A percentile compares a stretch with the other conserved stretches of the same genome.
Conservation (phyloP, 2,329 filamentous ascomycete species). For the Leptographium radiaticola region DNA sequence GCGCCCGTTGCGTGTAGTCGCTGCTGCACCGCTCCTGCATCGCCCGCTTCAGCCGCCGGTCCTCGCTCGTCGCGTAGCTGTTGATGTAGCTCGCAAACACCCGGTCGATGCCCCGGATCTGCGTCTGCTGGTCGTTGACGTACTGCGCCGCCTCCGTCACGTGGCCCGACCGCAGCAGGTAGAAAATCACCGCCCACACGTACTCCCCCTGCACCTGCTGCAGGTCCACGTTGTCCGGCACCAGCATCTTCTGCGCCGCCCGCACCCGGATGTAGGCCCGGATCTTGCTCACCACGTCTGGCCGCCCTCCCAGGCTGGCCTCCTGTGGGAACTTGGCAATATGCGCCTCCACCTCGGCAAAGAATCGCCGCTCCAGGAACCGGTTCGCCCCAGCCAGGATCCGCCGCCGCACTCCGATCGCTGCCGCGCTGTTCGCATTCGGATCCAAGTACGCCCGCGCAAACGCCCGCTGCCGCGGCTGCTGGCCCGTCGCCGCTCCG, state of each 20-base stretch:
- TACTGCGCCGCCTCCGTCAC: constrained; percentile 76
- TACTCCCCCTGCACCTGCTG: constrained; percentile 72
- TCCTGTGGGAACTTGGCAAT: constrained; percentile 78
- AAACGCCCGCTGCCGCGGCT: constrained; percentile 64
- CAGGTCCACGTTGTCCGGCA: constrained; percentile 65
- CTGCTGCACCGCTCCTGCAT: constrained; percentile 79
- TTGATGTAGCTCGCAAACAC: constrained; percentile 82
- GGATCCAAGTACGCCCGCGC: constrained; percentile 67
- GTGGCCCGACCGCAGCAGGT: constrained; percentile 73
- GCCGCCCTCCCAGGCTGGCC: constrained; percentile 78
- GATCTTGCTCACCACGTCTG: constrained; percentile 79
- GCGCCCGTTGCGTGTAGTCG: constrained; percentile 75
- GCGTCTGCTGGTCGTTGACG: constrained; percentile 62
- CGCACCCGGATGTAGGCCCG: constrained; percentile 82
- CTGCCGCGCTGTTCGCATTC: constrained; percentile 47
- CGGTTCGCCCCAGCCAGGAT: constrained; percentile 68
- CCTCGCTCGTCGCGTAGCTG: constrained; percentile 64
- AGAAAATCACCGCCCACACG: constrained; percentile 91
- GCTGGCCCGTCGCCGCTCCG: no score
- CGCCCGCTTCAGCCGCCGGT: constrained; percentile 64
- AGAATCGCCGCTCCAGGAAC: constrained; percentile 73
- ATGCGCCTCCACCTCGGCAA: constrained; percentile 60
- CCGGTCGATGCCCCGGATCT: constrained; percentile 82
- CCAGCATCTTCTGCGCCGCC: constrained; percentile 68
- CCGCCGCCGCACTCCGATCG: constrained; percentile 58